Base-by-base conservation (phyloP, 2,329 filamentous ascomycete species). In the Venturiaceae sp. region DNA sequence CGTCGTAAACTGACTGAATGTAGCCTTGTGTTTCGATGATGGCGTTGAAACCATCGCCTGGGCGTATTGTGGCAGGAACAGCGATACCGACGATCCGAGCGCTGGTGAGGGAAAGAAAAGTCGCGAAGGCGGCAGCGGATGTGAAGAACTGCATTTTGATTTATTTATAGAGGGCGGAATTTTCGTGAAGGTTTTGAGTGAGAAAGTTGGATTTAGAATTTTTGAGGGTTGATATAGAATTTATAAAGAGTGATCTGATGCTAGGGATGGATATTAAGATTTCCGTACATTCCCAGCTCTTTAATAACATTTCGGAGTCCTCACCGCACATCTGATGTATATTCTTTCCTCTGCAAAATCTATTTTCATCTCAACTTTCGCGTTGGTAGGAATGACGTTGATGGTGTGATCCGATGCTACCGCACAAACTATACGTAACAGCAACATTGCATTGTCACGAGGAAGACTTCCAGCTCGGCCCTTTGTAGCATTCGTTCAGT, bases 21-120 rank as follows among this genome's bases (percentile, higher is more conserved):
- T 77, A 78, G 67, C 71, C 70, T 53, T 72, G 66, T 46, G 71
- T 73, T 44, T 68, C 50, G 61, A 80, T 69, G 21, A 68, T 68
- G 64, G 73, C 68, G 32, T 68, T 64, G 66, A 76, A 72, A 46
- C 67, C 64, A 34, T 58, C 56, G 60, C 72, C 74, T 4, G 74
- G 70, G 34, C 65, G 66, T 61, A 79, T 70, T 39, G 69, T 75
- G 8, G 67, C 58, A 1, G 77, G 77, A 16, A 74, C 68, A 16
- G 70, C 65, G 64, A 79, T 72, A 67, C 76, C 75, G 59, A 63
- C 63, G 61, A 80, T 76, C 62, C 73, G 71, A 58, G 75, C 75
- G 41, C 66, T 64, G 47, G 72, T 57, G 26, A 64, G 59, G 21
- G 64, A 21, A 53, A 64, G 53, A 13, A 64, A 26, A 32, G 66